A percentile compares a stretch with the other conserved stretches of the same genome.
These are phyloP conservation scores for Dichotomocladium elegans DNA, from an alignment of 371 early-diverging fungal genomes.

Conservation along the genomic window DNA sequence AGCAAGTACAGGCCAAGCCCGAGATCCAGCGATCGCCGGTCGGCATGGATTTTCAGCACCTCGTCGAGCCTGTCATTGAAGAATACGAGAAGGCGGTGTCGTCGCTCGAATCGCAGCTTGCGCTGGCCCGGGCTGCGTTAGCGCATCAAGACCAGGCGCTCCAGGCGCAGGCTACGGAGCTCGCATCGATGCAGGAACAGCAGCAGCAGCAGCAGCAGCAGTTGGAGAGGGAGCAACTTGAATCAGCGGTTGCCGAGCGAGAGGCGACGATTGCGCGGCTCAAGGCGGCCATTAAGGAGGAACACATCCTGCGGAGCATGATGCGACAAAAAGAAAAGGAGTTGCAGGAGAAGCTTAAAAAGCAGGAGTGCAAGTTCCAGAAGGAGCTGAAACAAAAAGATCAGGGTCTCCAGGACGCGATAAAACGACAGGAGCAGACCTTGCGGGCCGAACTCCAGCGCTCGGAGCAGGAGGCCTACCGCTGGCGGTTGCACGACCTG, in stretches of 20 bases:
- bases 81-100: slow-evolving; percentile 64
- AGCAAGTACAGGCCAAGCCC: slow-evolving; percentile 13
- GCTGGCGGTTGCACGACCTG: slow-evolving; percentile 5
- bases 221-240: not conserved
- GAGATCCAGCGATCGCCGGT: slow-evolving; percentile 5
- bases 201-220: not conserved
- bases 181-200: slow-evolving; percentile 15
- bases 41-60: slow-evolving; percentile 45
- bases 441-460: slow-evolving; percentile 1
- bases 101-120: slow-evolving; percentile 53
- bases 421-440: too few relatives aligned
- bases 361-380: slow-evolving; percentile 3
- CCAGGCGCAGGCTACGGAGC: slow-evolving; percentile 40
- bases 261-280: slow-evolving; percentile 12
- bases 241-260: not conserved
- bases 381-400: slow-evolving; percentile 6
- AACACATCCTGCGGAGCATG: slow-evolving; percentile 16
- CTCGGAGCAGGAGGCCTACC: not conserved
- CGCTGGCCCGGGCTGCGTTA: slow-evolving; percentile 50
- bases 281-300: slow-evolving; percentile 19
- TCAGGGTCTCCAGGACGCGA: not conserved
- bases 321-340: slow-evolving; percentile 18
- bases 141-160: slow-evolving; percentile 44
- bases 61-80: slow-evolving; percentile 66
- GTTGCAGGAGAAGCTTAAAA: slow-evolving; percentile 14